Base-by-base conservation (phyloP, 495 filamentous ascomycete species). In the Trichocladium uniseriatum region DNA sequence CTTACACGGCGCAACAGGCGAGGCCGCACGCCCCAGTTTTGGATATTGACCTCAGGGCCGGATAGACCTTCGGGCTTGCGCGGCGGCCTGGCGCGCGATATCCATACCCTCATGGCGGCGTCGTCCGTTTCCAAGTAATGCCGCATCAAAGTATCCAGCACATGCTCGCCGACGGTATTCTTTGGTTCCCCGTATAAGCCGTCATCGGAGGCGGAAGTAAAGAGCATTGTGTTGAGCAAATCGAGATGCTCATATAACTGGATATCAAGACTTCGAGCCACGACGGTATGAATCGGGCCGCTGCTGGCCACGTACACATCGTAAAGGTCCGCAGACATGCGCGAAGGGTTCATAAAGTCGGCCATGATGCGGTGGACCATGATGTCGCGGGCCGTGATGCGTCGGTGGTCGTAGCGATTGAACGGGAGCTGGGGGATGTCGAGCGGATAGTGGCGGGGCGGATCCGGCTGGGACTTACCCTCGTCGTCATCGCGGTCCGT, bases 331-430 rank as follows among this genome's bases (percentile, higher is more conserved):
- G 2, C 16, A 13, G 59, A 28, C 6, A 57, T n/a, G 13, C 42
- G 48, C n/a, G 48, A 41, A 2, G 56, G 61, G 4, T 42, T 54
- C 54, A 68, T 57, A n/a, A 57, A 61, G 15, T 62, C 61, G 29
- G 59, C 43, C 64, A 70, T 63, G n/a, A 70, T 53, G 13, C 56
- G 60, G 45, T 62, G 63, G 43, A 64, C 57, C 48, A 67, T 51
- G 43, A 70, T 42, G 32, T 68, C 66, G n/a, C 60, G 61, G 15
- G 51, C 51, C 5, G 54, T 58, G 22, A 69, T 27, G 3, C 58
- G 56, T 24, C 46, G 59, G 38, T 70, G 66, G 8, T 61, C 55
- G 41, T 68, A 70, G 21, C 55, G 55, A 21, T 29, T 29, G 48
- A 69, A 69, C 39, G 62, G 58, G 45, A 56, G 24, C 3, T 27